Evolutionary conservation across 2,329 filamentous ascomycete species (phyloP), one percentile per base, ranked within the genome.

Genomic region (Cercospora citrullina): DNA sequence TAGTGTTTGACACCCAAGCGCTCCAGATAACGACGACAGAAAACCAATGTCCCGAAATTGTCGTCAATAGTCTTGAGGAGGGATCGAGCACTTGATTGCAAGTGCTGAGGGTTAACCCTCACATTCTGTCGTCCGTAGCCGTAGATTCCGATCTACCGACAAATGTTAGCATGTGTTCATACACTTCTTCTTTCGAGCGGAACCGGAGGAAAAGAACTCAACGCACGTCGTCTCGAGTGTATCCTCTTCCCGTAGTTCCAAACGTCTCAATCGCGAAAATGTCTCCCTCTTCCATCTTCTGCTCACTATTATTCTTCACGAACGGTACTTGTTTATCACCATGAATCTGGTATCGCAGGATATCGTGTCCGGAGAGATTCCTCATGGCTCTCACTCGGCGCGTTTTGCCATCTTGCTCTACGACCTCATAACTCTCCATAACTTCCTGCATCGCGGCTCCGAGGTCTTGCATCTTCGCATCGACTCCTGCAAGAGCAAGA

Each of bases 251-350:
- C 23, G 94, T 97, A 79, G 91, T 95, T 69, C 94, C 94, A 79
- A 97, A 97, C 0, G 94, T 97, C 83, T 97, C 94, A 74, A 97
- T 96, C 72, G 94, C 94, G 79, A 96, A 98, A 18, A 93, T 90
- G 77, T 98, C 94, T 51, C 93, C 93, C 81, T 97, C 94, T 82
- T 97, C 94, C 94, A 98, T 98, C 86, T 96, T 97, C 63, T 93
- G 96, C 79, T 90, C 89, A 76, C 96, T 92, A 70, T 87, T 87
- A 70, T 89, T 90, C 84, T 96, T 96, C 71, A 97, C 93, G 75
- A 97, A 97, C 0, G 94, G 94, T 62, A 97, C 92, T 72, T 91
- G 93, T 85, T 97, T 97, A 75, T 89, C 91, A 67, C 94, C 93
- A 81, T 97, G 94, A 75, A 97, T 97, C 79, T 89, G 89, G 83